Evolutionary conservation across 2,329 filamentous ascomycete genomes (phyloP).

Genomic region (Microdochium nivale): DNA sequence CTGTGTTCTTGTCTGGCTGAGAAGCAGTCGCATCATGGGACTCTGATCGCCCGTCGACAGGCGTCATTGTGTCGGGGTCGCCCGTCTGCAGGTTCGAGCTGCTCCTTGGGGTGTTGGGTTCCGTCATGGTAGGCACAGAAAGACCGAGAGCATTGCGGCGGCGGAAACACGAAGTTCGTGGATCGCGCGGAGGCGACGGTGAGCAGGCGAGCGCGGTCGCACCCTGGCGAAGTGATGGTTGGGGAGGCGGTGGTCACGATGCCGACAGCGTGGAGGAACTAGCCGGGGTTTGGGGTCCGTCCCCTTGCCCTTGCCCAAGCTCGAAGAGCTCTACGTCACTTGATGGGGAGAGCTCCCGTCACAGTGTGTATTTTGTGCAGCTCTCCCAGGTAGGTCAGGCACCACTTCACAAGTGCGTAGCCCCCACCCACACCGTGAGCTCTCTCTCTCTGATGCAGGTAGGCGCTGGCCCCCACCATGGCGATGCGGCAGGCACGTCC

Average conservation of each 20-base stretch:
- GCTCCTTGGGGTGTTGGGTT: conserved; percentile 2
- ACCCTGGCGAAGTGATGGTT: no score
- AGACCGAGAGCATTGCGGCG: neutral
- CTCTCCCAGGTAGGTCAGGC: conserved; percentile 1
- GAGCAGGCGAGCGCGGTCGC: no score
- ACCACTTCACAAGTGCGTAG: no score
- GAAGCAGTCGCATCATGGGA: neutral
- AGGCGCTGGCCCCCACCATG: neutral
- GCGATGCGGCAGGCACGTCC: neutral
- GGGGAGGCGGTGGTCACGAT: neutral
- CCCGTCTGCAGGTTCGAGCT: conserved; percentile 7
- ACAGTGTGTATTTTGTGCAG: neutral
- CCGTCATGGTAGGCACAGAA: neutral
- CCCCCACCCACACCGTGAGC: neutral
- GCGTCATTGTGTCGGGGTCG: conserved; percentile 1
- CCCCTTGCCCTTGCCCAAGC: no score
- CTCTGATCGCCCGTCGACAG: neutral
- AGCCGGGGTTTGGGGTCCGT: no score
- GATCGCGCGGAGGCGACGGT: no score
- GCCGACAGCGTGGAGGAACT: neutral
- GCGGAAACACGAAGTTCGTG: no score
- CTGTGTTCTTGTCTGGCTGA: conserved; percentile 8
- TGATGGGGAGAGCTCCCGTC: neutral
- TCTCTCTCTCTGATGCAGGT: neutral
- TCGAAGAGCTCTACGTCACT: no score